Conservation (phyloP, 345 rosid genomes). For the Brassica rapa region DNA sequence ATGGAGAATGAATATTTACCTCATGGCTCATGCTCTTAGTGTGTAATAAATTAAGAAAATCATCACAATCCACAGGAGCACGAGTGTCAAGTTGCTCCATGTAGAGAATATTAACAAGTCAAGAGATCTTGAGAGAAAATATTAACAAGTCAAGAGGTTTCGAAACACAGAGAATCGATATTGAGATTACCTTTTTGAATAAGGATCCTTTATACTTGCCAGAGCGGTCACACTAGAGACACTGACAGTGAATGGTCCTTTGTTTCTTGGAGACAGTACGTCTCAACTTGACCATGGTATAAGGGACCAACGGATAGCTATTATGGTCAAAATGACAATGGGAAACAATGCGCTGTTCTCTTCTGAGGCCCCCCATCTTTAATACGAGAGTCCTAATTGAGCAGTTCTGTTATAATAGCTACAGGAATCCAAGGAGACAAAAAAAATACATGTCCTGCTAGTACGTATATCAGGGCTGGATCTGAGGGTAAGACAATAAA, state of each 20-base stretch:
- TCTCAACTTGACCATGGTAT: conserved; percentile 70
- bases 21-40: conserved; percentile 82
- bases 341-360: conserved; percentile 91
- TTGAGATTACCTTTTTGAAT: conserved; percentile 58
- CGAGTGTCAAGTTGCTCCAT: conserved; percentile 79
- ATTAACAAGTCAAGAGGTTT: no score
- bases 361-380: conserved; percentile 80
- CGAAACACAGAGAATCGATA: no score
- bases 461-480: conserved; percentile 11
- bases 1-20: conserved; percentile 45
- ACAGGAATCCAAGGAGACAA: not conserved
- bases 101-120: conserved; percentile 60
- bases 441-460: not conserved
- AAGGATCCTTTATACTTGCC: conserved; percentile 88
- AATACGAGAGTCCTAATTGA: conserved; percentile 26
- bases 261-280: conserved; percentile 68
- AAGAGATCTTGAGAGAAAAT: not conserved
- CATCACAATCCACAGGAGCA: conserved; percentile 84
- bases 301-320: conserved; percentile 93
- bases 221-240: conserved; percentile 72
- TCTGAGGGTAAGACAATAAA: conserved; percentile 8
- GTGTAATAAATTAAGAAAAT: conserved; percentile 78
- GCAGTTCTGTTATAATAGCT: not conserved
- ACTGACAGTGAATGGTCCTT: conserved; percentile 78
- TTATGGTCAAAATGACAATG: conserved; percentile 88